Conservation (phyloP, 352 stramenopile species). For the Globisporangium middletonii region DNA sequence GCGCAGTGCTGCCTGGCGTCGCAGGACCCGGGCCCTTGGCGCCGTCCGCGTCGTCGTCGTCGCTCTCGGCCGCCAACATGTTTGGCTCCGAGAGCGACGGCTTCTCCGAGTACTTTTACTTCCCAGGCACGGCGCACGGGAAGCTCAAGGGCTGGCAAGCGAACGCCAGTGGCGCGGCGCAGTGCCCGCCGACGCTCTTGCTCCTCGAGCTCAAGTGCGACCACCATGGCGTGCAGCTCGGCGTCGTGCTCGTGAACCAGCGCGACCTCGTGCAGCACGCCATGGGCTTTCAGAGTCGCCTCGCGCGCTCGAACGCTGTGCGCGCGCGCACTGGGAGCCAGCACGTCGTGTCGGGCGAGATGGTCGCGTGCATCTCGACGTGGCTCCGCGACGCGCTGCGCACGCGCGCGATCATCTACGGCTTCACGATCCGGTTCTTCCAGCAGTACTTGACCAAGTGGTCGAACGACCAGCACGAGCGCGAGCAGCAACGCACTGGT, state of each 20-base stretch:
- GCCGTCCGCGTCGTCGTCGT: conserved; percentile 11
- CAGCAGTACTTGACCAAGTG: conserved; percentile 64
- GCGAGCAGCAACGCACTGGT: conserved; percentile 1
- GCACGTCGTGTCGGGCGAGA: conserved; percentile 21
- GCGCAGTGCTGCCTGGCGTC: not conserved
- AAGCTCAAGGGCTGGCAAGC: conserved; percentile 23
- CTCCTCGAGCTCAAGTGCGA: conserved; percentile 73
- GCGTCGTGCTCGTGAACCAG: conserved; percentile 54
- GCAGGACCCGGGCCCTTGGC: not conserved
- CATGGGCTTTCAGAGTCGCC: conserved; percentile 45
- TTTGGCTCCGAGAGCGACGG: conserved; percentile 31
- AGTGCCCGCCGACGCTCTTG: conserved; percentile 27
- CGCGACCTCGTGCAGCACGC: conserved; percentile 60
- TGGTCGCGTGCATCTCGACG: conserved; percentile 38
- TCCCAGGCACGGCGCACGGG: conserved; percentile 21
- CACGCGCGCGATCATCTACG: conserved; percentile 58
- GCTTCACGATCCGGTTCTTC: conserved; percentile 75
- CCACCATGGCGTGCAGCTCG: conserved; percentile 55
- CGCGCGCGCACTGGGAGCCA: conserved; percentile 10
- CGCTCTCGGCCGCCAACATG: conserved; percentile 24
- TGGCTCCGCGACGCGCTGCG: conserved; percentile 49
- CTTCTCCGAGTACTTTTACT: conserved; percentile 72
- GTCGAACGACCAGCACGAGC: conserved; percentile 31
- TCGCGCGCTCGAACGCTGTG: conserved; percentile 11
- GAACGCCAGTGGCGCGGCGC: conserved; percentile 4